Percentiles rank a stretch among this genome's conserved stretches.
Evolutionary conservation across 208 protist species (phyloP).

Genomic region (Borovskyia barvae): DNA sequence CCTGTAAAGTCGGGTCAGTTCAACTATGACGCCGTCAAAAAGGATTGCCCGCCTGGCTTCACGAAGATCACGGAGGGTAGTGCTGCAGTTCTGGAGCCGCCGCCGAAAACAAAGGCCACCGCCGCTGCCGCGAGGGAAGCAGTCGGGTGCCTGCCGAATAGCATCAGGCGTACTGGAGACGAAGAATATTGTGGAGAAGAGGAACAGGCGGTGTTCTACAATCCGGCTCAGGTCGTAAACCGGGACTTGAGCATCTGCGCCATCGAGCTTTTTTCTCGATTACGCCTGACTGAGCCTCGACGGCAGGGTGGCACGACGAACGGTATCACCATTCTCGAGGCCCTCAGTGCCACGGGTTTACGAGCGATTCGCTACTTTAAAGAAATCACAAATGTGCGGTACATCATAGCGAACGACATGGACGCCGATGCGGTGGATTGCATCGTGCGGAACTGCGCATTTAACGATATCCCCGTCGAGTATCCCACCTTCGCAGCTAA

Average conservation of each 20-base stretch:
- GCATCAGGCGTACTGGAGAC: slow-evolving; percentile 3
- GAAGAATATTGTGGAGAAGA: slow-evolving; percentile 13
- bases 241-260: slow-evolving; percentile 96
- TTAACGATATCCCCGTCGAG: slow-evolving; percentile 89
- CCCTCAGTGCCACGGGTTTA: slow-evolving; percentile 96
- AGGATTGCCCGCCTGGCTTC: slow-evolving; percentile 56
- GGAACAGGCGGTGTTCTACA: slow-evolving; percentile 95
- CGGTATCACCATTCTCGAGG: slow-evolving; percentile 96
- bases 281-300: slow-evolving; percentile 44
- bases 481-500: slow-evolving; percentile 77
- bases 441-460: slow-evolving; percentile 95
- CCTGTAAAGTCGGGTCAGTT: slow-evolving; percentile 65
- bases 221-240: slow-evolving; percentile 98
- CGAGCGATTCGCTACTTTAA: slow-evolving; percentile 97
- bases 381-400: slow-evolving; percentile 94
- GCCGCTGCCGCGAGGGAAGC: not conserved
- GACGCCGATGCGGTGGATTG: slow-evolving; percentile 92
- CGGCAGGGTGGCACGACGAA: slow-evolving; percentile 59
- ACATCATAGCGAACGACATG: slow-evolving; percentile 98
- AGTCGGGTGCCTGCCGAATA: not conserved
- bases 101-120: slow-evolving; percentile 23
- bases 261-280: slow-evolving; percentile 83
- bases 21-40: slow-evolving; percentile 47
- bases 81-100: slow-evolving; percentile 78
- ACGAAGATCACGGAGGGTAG: slow-evolving; percentile 75